Conservation (phyloP, 495 filamentous ascomycete species). For the Clohesyomyces aquaticus region DNA sequence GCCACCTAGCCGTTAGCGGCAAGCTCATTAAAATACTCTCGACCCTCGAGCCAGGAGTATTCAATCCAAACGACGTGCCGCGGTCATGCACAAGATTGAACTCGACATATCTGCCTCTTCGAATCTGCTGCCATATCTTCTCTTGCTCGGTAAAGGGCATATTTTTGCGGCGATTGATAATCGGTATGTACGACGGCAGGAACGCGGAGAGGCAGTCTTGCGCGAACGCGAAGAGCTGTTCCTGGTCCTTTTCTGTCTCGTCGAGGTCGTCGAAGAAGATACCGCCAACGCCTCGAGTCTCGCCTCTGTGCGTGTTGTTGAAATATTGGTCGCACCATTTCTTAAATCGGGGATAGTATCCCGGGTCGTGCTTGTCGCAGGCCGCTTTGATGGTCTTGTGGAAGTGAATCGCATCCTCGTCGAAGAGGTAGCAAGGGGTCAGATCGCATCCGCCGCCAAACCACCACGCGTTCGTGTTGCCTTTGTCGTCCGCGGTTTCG, state of each 20-base stretch:
- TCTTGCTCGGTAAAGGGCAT: constrained; percentile 82
- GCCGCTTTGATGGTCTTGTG: constrained; percentile 89
- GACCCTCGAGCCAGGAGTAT: constrained; percentile 86
- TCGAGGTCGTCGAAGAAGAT: constrained; percentile 99
- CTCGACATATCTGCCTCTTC: constrained; percentile 92
- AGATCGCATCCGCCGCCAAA: constrained; percentile 95
- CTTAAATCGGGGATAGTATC: constrained; percentile 95
- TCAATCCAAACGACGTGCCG: constrained; percentile 91
- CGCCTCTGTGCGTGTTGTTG: constrained; percentile 83
- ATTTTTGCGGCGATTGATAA: constrained; percentile 84
- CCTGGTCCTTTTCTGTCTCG: constrained; percentile 80
- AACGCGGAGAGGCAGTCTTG: constrained; percentile 84
- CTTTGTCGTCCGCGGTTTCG: constrained; percentile 80
- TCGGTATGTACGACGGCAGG: constrained; percentile 87
- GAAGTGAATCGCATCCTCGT: constrained; percentile 96
- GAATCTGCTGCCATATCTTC: constrained; percentile 95
- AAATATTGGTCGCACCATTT: constrained; percentile 99
- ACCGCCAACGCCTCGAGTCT: constrained; percentile 87
- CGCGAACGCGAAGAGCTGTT: constrained; percentile 90
- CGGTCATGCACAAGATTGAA: constrained; percentile 98
- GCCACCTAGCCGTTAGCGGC: constrained; percentile 89
- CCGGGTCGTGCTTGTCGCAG: constrained; percentile 90
- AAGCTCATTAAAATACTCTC: constrained; percentile 98
- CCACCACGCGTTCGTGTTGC: constrained; percentile 86
- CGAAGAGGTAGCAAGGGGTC: constrained; percentile 92